Evolutionary conservation across 2,329 filamentous ascomycete genomes (phyloP), one percentile per base, ranked within the genome.

Genomic region (Apiospora koreana): DNA sequence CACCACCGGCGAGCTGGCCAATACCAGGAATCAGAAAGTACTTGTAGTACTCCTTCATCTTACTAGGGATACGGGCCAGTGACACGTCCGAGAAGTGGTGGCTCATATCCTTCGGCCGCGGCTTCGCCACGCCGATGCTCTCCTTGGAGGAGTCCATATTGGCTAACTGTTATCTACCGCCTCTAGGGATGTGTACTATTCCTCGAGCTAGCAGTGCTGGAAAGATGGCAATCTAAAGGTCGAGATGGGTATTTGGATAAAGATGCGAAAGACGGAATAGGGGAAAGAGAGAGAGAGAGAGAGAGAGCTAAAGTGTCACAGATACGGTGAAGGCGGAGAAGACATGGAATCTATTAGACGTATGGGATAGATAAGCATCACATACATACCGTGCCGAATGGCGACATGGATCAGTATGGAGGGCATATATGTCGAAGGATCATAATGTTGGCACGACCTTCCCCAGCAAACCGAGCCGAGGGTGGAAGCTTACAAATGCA

Each of bases 1-100:
- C 79, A 91, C 89, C 89, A 74, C 89, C 89, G 70, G 89, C 88
- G 64, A 91, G 76, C 74, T 92, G 91, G 42, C 83, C 85, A 71
- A 91, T 87, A n/a, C 87, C 87, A 0, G 89, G 89, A 68, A 90
- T 88, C 74, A 79, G 73, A 76, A 96, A 96, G 82, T 93, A 97
- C 81, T 94, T 94, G 85, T 97, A 97, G 80, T 95, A 94, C 46
- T 86, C 78, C 84, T 97, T 97, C 79, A 97, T 87, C 58, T 84
- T 84, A 77, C 91, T 96, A 8, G 88, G 84, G 8, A 84, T 75
- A 10, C 94, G 87, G 65, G 88, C 86, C 77, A 87, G 91, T 65
- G 94, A 92, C 62, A 89, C 86, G 70, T 89, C 85, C 0, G 93
- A 95, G 75, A 91, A 92, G 78, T 95, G 92, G 79, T 97, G 93